A percentile compares a stretch with the other conserved stretches of the same genome.
These are phyloP conservation scores for Stemphylium beticola DNA, from an alignment of 2,329 filamentous ascomycete species.

Conservation along the genomic window DNA sequence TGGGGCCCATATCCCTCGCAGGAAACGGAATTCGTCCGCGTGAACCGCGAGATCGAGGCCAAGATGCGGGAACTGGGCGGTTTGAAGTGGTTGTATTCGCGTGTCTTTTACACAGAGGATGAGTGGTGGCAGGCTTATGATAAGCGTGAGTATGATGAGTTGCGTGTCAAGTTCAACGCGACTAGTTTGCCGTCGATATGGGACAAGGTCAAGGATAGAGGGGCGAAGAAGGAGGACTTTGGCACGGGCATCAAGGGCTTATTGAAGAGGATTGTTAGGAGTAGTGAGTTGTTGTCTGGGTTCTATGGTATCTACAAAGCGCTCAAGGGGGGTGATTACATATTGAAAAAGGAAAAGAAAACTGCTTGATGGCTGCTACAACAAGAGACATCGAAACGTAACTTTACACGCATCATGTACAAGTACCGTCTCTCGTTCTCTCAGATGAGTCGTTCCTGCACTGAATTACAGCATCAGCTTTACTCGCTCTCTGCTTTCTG, in stretches of 20 bases:
- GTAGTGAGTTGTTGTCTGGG: constrained; percentile 43
- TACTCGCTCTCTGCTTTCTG: neutral
- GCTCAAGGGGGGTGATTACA: constrained; percentile 40
- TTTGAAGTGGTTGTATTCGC: constrained; percentile 87
- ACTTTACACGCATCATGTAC: neutral
- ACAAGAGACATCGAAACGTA: neutral
- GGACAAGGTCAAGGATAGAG: constrained; percentile 64
- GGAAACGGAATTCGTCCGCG: constrained; percentile 65
- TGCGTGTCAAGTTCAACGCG: constrained; percentile 69
- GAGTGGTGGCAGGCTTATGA: constrained; percentile 74
- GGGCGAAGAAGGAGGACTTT: constrained; percentile 24
- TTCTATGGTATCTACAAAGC: constrained; percentile 50
- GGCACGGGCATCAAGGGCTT: constrained; percentile 27
- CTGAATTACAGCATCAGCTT: neutral
- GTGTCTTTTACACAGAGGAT: constrained; percentile 78
- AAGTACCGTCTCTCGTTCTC: no score
- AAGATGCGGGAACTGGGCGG: constrained; percentile 73
- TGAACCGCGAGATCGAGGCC: constrained; percentile 74
- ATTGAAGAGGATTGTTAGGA: constrained; percentile 32
- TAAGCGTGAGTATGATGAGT: constrained; percentile 64
- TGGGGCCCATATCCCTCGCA: constrained; percentile 76
- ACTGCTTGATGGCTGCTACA: neutral
- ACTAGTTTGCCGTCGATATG: constrained; percentile 69
- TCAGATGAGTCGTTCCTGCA: neutral
- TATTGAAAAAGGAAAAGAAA: constrained; percentile 34